A percentile compares a stretch with the other conserved stretches of the same genome.
Evolutionary conservation across 2,329 filamentous ascomycete species (phyloP).

Genomic region (Alternaria arbusti): DNA sequence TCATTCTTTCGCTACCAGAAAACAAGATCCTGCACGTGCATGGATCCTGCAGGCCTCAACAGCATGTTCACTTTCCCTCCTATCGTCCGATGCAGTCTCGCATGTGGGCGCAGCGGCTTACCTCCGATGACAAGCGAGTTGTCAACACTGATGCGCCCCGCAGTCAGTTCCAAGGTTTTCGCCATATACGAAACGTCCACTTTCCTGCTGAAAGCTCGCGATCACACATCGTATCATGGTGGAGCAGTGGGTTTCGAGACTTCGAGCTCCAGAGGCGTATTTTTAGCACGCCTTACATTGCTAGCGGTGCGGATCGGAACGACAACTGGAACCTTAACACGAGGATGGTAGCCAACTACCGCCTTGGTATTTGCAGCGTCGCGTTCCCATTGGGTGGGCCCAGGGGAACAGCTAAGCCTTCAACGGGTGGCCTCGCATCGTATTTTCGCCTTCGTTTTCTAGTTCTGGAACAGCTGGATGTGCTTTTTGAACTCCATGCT

Average conservation of each 20-base stretch:
- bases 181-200: background rate
- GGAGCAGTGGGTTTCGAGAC: background rate
- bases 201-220: background rate
- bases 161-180: background rate
- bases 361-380: background rate
- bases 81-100: background rate
- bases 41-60: background rate
- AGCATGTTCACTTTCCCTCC: background rate
- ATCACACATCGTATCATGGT: background rate
- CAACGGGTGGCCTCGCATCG: background rate
- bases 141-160: background rate
- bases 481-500: background rate
- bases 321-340: background rate
- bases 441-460: background rate
- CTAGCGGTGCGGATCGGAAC: constrained; percentile 8
- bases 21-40: background rate
- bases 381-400: background rate
- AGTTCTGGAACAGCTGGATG: background rate
- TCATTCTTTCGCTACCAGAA: constrained; percentile 2
- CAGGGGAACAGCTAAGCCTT: background rate
- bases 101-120: background rate
- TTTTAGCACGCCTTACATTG: background rate
- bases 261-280: background rate
- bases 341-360: background rate
- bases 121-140: background rate